Conservation (phyloP, 352 stramenopile genomes). For the Pythium sukuiense region DNA sequence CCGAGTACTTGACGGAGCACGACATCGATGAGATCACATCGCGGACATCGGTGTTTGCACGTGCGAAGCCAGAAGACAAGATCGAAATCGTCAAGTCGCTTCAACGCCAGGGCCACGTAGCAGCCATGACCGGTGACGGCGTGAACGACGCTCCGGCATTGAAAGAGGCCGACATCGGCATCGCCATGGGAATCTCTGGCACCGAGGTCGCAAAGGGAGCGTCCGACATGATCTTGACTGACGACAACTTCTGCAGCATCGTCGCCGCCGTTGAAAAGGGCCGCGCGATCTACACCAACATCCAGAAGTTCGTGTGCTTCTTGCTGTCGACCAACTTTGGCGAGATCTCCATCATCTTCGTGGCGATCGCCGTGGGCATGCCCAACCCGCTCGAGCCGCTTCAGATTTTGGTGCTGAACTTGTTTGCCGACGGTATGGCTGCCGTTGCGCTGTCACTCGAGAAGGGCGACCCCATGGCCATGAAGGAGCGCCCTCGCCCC, state of each 20-base stretch:
- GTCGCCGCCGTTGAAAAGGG: conserved; percentile 92
- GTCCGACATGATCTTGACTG: conserved; percentile 94
- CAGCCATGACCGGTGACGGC: conserved; percentile 94
- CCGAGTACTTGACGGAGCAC: conserved; percentile 35
- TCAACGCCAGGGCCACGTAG: conserved; percentile 59
- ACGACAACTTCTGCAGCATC: conserved; percentile 96
- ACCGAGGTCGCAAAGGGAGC: conserved; percentile 95
- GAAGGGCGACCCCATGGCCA: conserved; percentile 33
- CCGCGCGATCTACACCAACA: conserved; percentile 94
- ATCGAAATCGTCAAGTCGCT: conserved; percentile 83
- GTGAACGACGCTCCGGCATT: conserved; percentile 95
- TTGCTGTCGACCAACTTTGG: conserved; percentile 93
- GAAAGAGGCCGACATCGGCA: conserved; percentile 91
- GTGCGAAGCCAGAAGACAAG: conserved; percentile 62
- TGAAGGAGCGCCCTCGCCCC: conserved; percentile 29
- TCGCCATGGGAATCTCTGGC: conserved; percentile 92
- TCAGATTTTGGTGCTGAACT: conserved; percentile 95
- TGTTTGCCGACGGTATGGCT: conserved; percentile 91
- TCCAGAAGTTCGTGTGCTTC: conserved; percentile 95
- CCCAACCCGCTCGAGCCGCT: conserved; percentile 88
- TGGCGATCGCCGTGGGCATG: conserved; percentile 37
- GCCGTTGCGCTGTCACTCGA: conserved; percentile 37
- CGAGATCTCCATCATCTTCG: conserved; percentile 75
- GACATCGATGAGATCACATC: conserved; percentile 75
- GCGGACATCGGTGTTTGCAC: conserved; percentile 79